Conservation (phyloP, 2,329 filamentous ascomycete species). For the Parafenestella ontariensis region DNA sequence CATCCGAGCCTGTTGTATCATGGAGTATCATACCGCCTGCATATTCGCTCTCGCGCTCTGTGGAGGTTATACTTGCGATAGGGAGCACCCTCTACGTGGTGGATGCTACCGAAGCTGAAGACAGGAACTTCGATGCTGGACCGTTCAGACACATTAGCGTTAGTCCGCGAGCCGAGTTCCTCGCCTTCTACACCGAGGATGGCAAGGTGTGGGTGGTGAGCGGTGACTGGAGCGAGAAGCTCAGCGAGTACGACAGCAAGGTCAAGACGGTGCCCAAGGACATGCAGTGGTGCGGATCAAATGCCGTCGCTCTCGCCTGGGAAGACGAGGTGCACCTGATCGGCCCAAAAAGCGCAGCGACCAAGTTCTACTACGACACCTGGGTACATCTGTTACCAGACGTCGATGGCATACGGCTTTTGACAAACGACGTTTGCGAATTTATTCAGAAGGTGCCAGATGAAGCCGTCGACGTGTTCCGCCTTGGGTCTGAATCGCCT, state of each 20-base stretch:
- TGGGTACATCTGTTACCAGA: slow-evolving; percentile 89
- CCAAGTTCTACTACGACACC: slow-evolving; percentile 86
- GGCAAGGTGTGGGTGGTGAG: slow-evolving; percentile 90
- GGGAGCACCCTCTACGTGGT: slow-evolving; percentile 83
- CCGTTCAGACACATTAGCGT: slow-evolving; percentile 91
- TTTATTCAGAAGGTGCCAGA: slow-evolving; percentile 94
- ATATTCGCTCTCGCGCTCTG: slow-evolving; percentile 87
- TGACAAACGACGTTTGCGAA: slow-evolving; percentile 95
- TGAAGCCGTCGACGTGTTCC: slow-evolving; percentile 87
- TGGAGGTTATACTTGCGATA: slow-evolving; percentile 89
- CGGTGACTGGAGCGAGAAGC: slow-evolving; percentile 89
- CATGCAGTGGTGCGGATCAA: slow-evolving; percentile 95
- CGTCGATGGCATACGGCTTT: slow-evolving; percentile 84
- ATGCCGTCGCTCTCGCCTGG: slow-evolving; percentile 93
- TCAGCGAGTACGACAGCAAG: slow-evolving; percentile 90
- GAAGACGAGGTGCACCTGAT: slow-evolving; percentile 97
- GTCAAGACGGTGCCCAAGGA: slow-evolving; percentile 86
- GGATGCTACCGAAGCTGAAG: slow-evolving; percentile 88
- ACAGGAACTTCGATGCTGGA: slow-evolving; percentile 87
- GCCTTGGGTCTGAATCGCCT: slow-evolving; percentile 84
- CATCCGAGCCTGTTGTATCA: slow-evolving; percentile 79
- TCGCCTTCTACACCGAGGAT: slow-evolving; percentile 84
- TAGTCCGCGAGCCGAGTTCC: slow-evolving; percentile 87
- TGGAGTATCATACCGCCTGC: slow-evolving; percentile 90
- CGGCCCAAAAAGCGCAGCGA: slow-evolving; percentile 79